Conservation (phyloP, 805 yeast genomes). For the Lachancea dasiensis region DNA sequence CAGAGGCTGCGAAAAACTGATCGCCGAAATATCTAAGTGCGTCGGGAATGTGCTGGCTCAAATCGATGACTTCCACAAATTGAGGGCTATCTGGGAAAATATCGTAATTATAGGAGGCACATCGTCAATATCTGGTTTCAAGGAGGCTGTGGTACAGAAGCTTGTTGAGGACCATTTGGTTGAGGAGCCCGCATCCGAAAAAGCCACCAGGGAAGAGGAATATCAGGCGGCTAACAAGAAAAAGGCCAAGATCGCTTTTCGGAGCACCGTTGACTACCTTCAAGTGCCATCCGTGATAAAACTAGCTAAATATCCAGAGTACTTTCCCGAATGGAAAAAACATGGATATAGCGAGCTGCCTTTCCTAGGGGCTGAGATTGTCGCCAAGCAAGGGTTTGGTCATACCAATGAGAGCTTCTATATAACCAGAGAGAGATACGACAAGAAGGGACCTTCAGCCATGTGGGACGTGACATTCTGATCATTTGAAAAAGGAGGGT, state of each 20-base stretch:
- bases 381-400: constrained; percentile 76
- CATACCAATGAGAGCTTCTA: constrained; percentile 59
- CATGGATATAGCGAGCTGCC: constrained; percentile 67
- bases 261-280: constrained; percentile 31
- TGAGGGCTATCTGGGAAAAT: constrained; percentile 83
- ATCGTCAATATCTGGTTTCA: constrained; percentile 65
- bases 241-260: constrained; percentile 26
- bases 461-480: constrained; percentile 60
- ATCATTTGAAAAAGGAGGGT: background rate
- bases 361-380: constrained; percentile 83
- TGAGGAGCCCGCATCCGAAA: constrained; percentile 28
- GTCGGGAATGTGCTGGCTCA: constrained; percentile 48
- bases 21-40: constrained; percentile 47
- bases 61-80: constrained; percentile 60
- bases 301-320: constrained; percentile 72
- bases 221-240: constrained; percentile 30
- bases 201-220: constrained; percentile 23
- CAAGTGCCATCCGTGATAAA: constrained; percentile 81
- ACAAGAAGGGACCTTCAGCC: constrained; percentile 73
- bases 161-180: constrained; percentile 53
- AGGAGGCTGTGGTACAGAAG: constrained; percentile 57
- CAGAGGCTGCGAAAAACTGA: constrained; percentile 62
- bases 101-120: constrained; percentile 77
- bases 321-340: constrained; percentile 92
- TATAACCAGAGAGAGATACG: constrained; percentile 63